Conservation (phyloP, 257 asterid species). For the Parsonsia alboflavescens region DNA sequence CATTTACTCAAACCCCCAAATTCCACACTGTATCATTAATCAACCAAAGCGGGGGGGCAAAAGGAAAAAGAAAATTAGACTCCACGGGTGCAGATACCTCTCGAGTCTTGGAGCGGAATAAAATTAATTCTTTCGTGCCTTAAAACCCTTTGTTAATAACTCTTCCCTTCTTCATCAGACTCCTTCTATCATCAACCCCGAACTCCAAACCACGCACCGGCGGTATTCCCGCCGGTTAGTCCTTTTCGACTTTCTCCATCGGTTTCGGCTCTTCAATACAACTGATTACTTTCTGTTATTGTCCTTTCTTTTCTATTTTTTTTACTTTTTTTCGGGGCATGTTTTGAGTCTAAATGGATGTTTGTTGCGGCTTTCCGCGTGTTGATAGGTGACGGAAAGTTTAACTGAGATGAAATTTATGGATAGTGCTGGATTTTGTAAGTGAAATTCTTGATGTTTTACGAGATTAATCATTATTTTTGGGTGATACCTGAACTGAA, state of each 20-base stretch:
- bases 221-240: slow-evolving; percentile 7
- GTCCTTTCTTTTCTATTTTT: background rate
- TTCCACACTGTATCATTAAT: too few relatives aligned
- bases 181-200: slow-evolving; percentile 4
- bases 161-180: background rate
- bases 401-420: background rate
- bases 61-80: background rate
- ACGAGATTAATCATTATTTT: background rate
- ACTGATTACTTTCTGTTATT: background rate
- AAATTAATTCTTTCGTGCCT: background rate
- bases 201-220: slow-evolving; percentile 4
- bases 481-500: background rate
- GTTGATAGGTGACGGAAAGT: background rate
- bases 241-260: background rate
- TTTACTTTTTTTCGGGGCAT: too few relatives aligned
- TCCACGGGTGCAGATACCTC: background rate
- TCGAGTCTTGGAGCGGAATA: background rate
- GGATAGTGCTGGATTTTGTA: background rate
- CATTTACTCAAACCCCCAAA: too few relatives aligned
- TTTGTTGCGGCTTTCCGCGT: background rate
- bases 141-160: background rate
- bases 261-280: too few relatives aligned
- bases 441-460: background rate
- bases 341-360: background rate
- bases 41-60: too few relatives aligned